A percentile compares a stretch with the other conserved stretches of the same genome.
These are phyloP conservation scores for Luzula sylvatica DNA, from an alignment of 176 grass and related monocot species.

Conservation along the genomic window DNA sequence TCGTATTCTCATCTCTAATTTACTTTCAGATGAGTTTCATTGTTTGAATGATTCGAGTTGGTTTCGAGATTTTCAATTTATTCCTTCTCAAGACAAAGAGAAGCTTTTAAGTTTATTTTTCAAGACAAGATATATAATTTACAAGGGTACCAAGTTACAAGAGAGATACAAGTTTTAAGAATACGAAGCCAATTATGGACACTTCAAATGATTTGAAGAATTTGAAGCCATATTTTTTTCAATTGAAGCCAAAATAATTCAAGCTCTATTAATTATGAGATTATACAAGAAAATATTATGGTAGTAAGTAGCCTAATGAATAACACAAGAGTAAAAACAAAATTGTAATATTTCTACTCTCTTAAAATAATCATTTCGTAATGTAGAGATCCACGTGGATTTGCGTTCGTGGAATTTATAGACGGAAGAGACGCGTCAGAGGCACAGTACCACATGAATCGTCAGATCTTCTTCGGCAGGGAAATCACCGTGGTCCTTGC, in stretches of 20 bases:
- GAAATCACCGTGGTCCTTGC: constrained; percentile 97
- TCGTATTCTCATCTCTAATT: too few species aligned
- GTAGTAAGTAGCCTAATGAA: constrained; percentile 1
- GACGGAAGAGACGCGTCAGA: constrained; percentile 81
- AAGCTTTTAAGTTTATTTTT: too few species aligned
- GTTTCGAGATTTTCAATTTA: constrained; percentile 12
- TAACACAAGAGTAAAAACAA: too few species aligned
- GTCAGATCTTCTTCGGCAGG: constrained; percentile 70
- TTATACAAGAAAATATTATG: background rate
- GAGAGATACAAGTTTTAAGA: constrained; percentile 22
- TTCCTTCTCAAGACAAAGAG: constrained; percentile 8
- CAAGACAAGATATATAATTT: too few species aligned
- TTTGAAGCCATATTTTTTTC: constrained; percentile 52
- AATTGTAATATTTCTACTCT: too few species aligned
- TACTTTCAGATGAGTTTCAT: too few species aligned
- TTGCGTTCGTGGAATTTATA: constrained; percentile 92
- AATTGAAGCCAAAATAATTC: too few species aligned
- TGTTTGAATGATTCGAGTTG: too few species aligned
- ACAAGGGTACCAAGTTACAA: too few species aligned
- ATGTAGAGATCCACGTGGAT: constrained; percentile 81
- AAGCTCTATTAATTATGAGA: too few species aligned
- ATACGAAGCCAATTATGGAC: constrained; percentile 60
- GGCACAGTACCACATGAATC: constrained; percentile 98
- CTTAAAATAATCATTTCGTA: too few species aligned
- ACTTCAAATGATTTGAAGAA: constrained; percentile 43